Percentiles rank a stretch among this genome's conserved stretches.
Conservation (phyloP, 2,329 filamentous ascomycete species). For the Aplosporella prunicola region DNA sequence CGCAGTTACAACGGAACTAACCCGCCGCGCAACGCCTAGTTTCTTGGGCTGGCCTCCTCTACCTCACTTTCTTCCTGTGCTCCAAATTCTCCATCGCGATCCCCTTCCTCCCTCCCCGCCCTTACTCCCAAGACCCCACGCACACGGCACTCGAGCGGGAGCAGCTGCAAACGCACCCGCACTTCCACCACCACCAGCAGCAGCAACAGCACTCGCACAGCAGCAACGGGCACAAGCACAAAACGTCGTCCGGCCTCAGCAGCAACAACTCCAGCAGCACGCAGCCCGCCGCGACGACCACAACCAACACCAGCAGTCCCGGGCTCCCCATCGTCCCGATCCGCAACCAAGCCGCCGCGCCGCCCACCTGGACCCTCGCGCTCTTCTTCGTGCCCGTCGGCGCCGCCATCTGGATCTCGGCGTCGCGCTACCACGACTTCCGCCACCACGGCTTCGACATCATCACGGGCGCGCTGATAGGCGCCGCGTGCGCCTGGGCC, state of each 20-base stretch:
- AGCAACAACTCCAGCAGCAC: slow-evolving; percentile 15
- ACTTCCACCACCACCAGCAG: slow-evolving; percentile 19
- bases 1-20: neutral
- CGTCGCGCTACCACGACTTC: slow-evolving; percentile 79
- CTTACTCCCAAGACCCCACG: slow-evolving; percentile 40
- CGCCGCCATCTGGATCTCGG: slow-evolving; percentile 69
- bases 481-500: slow-evolving; percentile 59
- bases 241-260: slow-evolving; percentile 1
- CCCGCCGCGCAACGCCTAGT: slow-evolving; percentile 29
- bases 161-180: slow-evolving; percentile 14
- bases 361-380: slow-evolving; percentile 68
- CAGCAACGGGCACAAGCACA: no score
- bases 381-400: slow-evolving; percentile 63
- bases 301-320: slow-evolving; percentile 5
- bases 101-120: slow-evolving; percentile 52
- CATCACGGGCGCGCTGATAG: slow-evolving; percentile 72
- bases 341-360: slow-evolving; percentile 68
- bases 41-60: slow-evolving; percentile 70
- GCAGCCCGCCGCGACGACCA: no score
- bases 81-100: slow-evolving; percentile 70
- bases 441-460: slow-evolving; percentile 92
- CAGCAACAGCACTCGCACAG: slow-evolving; percentile 12
- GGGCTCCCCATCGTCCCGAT: slow-evolving; percentile 21
- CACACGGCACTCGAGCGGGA: slow-evolving; percentile 26
- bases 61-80: slow-evolving; percentile 78